Percentiles rank a stretch among this genome's conserved stretches.
Conservation (phyloP, 306 rosid species). For the Medicago arabica region DNA sequence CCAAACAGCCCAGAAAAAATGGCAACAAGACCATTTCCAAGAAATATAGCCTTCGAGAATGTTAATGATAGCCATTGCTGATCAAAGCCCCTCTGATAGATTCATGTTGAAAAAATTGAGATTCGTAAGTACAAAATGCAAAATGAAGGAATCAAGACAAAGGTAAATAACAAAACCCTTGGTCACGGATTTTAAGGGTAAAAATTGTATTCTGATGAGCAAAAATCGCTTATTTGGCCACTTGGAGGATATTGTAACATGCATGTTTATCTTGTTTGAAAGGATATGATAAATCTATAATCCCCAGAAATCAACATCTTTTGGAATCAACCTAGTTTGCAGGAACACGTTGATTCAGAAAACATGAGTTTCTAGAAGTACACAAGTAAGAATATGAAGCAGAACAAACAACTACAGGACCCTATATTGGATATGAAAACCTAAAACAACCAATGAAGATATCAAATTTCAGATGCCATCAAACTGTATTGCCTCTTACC, state of each 20-base stretch:
- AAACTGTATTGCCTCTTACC: constrained; percentile 5
- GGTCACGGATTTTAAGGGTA: constrained; percentile 2
- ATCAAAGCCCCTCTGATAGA: constrained; percentile 87
- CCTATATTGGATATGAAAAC: constrained; percentile 1
- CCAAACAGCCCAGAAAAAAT: constrained; percentile 89
- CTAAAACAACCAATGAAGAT: constrained; percentile 13
- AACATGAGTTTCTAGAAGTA: neutral
- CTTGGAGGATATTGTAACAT: constrained; percentile 10
- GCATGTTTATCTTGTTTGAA: constrained; percentile 7
- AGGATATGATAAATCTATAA: constrained; percentile 10
- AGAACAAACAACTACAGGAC: constrained; percentile 5
- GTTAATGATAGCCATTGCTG: constrained; percentile 93
- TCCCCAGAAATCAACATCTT: constrained; percentile 11
- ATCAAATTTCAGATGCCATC: constrained; percentile 26
- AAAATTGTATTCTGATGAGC: neutral
- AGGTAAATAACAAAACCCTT: neutral
- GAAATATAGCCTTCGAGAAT: constrained; percentile 93
- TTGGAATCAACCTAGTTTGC: constrained; percentile 32
- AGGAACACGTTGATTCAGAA: constrained; percentile 5
- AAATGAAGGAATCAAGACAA: constrained; percentile 37
- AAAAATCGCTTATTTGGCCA: constrained; percentile 15
- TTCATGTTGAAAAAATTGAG: constrained; percentile 29
- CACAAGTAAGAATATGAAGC: constrained; percentile 16
- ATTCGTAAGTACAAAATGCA: constrained; percentile 38
- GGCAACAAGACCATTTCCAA: constrained; percentile 93